Conservation (phyloP, 2,329 filamentous ascomycete species). For the Fusarium lateritium region DNA sequence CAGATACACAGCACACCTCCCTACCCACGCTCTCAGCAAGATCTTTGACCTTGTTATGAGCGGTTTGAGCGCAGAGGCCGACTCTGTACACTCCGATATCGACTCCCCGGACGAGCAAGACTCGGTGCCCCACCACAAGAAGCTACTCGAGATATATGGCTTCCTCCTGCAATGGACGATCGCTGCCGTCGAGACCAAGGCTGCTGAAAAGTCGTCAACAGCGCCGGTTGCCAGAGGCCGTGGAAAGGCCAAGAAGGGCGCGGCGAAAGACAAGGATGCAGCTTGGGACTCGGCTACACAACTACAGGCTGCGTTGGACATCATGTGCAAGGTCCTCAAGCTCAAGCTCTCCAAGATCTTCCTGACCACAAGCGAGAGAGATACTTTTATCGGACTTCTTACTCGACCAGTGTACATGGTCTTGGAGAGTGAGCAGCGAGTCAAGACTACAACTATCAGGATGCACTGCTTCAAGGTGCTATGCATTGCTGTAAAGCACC, state of each 20-base stretch:
- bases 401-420: constrained; percentile 95
- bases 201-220: constrained; percentile 85
- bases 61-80: constrained; percentile 86
- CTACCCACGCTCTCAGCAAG: constrained; percentile 88
- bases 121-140: constrained; percentile 87
- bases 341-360: constrained; percentile 94
- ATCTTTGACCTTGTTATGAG: constrained; percentile 92
- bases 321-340: constrained; percentile 96
- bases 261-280: constrained; percentile 85
- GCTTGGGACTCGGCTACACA: constrained; percentile 92
- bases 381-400: constrained; percentile 93
- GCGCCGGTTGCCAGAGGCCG: constrained; percentile 79
- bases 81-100: constrained; percentile 86
- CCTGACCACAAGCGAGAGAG: constrained; percentile 93
- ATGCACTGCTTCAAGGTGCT: constrained; percentile 99
- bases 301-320: constrained; percentile 88
- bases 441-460: constrained; percentile 88
- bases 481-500: constrained; percentile 96
- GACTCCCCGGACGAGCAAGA: constrained; percentile 92
- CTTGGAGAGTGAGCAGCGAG: constrained; percentile 91
- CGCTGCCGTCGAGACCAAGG: constrained; percentile 92
- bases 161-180: constrained; percentile 97
- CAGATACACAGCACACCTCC: constrained; percentile 86
- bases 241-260: constrained; percentile 83
- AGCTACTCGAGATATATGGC: constrained; percentile 91